phyloP scores from a whole-genome alignment of 768 basidiomycete species.

The Tricholoma sp. region DNA sequence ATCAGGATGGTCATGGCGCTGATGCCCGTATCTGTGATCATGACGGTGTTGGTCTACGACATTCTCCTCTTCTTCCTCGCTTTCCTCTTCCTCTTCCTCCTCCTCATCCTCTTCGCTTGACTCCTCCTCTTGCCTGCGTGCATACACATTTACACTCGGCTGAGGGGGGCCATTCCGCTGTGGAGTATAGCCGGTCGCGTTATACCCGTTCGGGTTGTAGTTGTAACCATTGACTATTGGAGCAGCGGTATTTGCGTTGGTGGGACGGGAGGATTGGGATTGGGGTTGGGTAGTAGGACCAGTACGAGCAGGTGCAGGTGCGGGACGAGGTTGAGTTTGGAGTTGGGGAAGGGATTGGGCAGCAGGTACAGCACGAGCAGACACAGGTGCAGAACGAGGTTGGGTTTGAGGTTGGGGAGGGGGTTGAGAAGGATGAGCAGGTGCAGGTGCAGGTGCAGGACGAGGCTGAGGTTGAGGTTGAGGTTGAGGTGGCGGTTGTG shows the following conservation, averaged over 20 bases:
- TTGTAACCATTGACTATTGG: neutral
- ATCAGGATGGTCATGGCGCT: neutral
- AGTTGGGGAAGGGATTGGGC: neutral
- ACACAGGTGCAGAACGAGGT: neutral
- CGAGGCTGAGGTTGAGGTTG: neutral
- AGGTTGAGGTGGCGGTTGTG: neutral
- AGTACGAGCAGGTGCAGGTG: neutral
- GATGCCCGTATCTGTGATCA: neutral
- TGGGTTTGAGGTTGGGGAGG: slow-evolving; percentile 3
- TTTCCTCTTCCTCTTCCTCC: slow-evolving; percentile 13
- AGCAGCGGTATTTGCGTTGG: slow-evolving; percentile 3
- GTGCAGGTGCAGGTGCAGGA: neutral
- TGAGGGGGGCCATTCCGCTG: neutral
- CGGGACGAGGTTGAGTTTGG: neutral
- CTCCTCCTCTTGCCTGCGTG: slow-evolving; percentile 15
- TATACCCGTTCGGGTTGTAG: neutral
- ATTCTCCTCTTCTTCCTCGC: slow-evolving; percentile 10
- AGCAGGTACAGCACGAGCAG: neutral
- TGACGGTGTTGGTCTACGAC: neutral
- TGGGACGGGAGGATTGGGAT: neutral
- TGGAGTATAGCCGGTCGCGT: neutral
- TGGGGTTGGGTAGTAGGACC: neutral
- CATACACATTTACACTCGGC: slow-evolving; percentile 1
- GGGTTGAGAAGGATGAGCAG: too few species aligned
- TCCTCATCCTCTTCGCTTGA: slow-evolving; percentile 17